These are phyloP conservation scores for Cupressus sempervirens DNA, from an alignment of 75 land plant species.

Conservation along the genomic window DNA sequence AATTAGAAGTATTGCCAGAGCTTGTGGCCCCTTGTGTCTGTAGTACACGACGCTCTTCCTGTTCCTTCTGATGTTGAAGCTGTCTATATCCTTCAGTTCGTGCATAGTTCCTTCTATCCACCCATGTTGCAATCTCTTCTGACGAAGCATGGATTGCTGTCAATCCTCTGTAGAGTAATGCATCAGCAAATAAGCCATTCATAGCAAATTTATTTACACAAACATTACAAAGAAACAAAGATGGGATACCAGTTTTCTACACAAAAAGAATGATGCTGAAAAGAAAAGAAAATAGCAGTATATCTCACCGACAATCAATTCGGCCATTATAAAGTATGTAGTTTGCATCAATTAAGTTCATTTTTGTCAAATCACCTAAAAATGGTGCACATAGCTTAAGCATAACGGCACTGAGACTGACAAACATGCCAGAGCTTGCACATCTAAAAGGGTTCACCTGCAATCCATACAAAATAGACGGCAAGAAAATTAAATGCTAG, in stretches of 20 bases:
- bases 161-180: conserved; percentile 48
- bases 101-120: conserved; percentile 43
- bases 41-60: conserved; percentile 43
- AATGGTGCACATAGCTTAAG: conserved; percentile 93
- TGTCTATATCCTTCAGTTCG: conserved; percentile 41
- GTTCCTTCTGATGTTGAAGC: conserved; percentile 35
- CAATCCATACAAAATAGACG: conserved; percentile 8
- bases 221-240: background rate
- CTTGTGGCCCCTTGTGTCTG: conserved; percentile 66
- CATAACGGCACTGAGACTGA: conserved; percentile 96
- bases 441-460: conserved; percentile 78
- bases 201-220: conserved; percentile 1
- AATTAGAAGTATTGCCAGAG: conserved; percentile 29
- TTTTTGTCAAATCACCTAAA: conserved; percentile 70
- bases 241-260: background rate
- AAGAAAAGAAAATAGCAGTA: background rate
- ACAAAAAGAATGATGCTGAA: background rate
- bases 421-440: conserved; percentile 92
- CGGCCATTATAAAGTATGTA: conserved; percentile 68
- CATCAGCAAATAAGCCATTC: background rate
- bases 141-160: conserved; percentile 97
- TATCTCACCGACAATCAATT: conserved; percentile 63
- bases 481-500: background rate
- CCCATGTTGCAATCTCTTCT: conserved; percentile 81
- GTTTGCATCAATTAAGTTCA: conserved; percentile 79